These are phyloP conservation scores for Aspergillus haitiensis DNA, from an alignment of 495 filamentous ascomycete genomes.

Conservation along the genomic window DNA sequence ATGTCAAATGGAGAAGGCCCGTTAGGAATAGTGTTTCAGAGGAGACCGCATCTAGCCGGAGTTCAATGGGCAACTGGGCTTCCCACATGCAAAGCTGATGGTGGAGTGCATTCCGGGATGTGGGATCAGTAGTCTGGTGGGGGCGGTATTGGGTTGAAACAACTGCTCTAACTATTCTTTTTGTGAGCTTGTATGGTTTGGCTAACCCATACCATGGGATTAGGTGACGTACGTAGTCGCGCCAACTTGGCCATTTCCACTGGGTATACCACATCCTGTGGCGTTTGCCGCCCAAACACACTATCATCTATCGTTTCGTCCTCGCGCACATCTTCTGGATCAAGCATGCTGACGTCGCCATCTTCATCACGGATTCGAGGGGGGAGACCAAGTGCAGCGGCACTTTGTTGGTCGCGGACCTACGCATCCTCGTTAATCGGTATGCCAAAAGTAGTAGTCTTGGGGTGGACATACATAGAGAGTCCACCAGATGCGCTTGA, in stretches of 20 bases:
- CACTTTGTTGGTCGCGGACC: slow-evolving; percentile 46
- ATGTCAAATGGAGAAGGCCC: slow-evolving; percentile 47
- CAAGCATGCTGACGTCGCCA: slow-evolving; percentile 45
- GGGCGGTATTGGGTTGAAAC: slow-evolving; percentile 45
- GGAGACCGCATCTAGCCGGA: slow-evolving; percentile 31
- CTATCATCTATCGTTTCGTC: slow-evolving; percentile 27
- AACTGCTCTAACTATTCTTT: slow-evolving; percentile 39
- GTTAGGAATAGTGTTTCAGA: slow-evolving; percentile 38
- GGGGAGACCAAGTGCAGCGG: slow-evolving; percentile 40
- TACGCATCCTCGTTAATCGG: slow-evolving; percentile 8
- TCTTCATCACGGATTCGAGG: slow-evolving; percentile 49
- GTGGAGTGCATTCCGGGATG: slow-evolving; percentile 32
- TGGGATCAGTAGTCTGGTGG: slow-evolving; percentile 31
- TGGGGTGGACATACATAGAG: slow-evolving; percentile 37
- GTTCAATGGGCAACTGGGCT: slow-evolving; percentile 33
- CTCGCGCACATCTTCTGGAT: slow-evolving; percentile 38
- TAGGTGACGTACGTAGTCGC: slow-evolving; percentile 34
- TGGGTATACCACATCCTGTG: slow-evolving; percentile 38
- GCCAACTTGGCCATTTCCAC: slow-evolving; percentile 47
- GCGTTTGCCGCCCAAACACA: slow-evolving; percentile 32
- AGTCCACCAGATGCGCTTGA: slow-evolving; percentile 53
- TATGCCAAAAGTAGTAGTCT: not conserved
- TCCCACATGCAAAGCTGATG: slow-evolving; percentile 39
- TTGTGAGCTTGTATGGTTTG: not conserved
- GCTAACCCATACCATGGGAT: not conserved